These are phyloP conservation scores for Davidsoniella neocaledoniae DNA, from an alignment of 2,329 filamentous ascomycete genomes.

Conservation along the genomic window DNA sequence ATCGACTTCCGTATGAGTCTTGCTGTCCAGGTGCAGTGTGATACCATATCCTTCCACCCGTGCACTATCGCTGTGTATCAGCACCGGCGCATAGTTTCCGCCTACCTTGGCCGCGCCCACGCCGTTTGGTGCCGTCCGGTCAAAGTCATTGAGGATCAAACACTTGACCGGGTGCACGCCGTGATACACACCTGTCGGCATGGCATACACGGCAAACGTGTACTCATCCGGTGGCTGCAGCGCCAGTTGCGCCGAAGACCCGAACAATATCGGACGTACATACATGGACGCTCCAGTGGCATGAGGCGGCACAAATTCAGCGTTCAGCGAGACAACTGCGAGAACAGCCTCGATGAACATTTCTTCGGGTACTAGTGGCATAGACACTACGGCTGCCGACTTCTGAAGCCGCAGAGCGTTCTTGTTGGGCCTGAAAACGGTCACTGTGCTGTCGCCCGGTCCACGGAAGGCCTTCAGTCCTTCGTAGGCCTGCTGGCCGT, in stretches of 20 bases:
- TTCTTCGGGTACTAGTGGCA: slow-evolving; percentile 61
- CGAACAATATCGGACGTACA: slow-evolving; percentile 76
- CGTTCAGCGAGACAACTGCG: slow-evolving; percentile 73
- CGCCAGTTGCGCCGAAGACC: slow-evolving; percentile 71
- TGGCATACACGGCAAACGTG: slow-evolving; percentile 74
- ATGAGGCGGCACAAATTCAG: slow-evolving; percentile 79
- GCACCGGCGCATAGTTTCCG: slow-evolving; percentile 87
- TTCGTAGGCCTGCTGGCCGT: slow-evolving; percentile 94
- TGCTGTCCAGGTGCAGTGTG: slow-evolving; percentile 81
- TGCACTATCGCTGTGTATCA: slow-evolving; percentile 74
- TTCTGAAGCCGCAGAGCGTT: slow-evolving; percentile 76
- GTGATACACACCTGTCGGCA: slow-evolving; percentile 90
- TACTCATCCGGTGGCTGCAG: slow-evolving; percentile 82
- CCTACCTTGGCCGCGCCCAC: slow-evolving; percentile 87
- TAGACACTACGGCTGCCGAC: slow-evolving; percentile 67
- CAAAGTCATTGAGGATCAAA: slow-evolving; percentile 81
- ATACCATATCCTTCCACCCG: slow-evolving; percentile 72
- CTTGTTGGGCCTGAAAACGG: slow-evolving; percentile 72
- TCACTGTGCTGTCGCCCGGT: slow-evolving; percentile 51
- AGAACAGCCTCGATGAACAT: slow-evolving; percentile 62
- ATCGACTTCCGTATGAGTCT: slow-evolving; percentile 69
- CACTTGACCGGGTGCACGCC: slow-evolving; percentile 75
- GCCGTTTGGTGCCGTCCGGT: slow-evolving; percentile 80
- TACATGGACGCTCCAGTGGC: slow-evolving; percentile 85
- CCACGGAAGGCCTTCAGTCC: slow-evolving; percentile 92